Evolutionary conservation across 805 yeast species (phyloP), one percentile per base, ranked within the genome.

Genomic region (Nakazawaea molendinolei): DNA sequence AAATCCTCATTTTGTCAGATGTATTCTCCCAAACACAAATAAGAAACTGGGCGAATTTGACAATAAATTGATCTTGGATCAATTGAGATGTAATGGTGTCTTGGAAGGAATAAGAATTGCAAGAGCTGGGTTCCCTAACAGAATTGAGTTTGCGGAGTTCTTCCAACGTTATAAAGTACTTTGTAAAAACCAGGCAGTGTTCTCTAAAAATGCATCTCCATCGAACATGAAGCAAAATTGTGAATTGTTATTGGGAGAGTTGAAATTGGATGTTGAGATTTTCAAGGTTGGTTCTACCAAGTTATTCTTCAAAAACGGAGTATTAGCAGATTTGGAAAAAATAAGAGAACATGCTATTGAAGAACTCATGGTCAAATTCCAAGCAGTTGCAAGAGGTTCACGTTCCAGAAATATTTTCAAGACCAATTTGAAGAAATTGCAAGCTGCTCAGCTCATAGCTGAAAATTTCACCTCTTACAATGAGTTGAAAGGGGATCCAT

Each of bases 21-120:
- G 99, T 56, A 92, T 92, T 31, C 64, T 92, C 31, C 99, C 99
- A 6, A 92, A 92, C 52, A 74, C 75, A 41, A 64, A 71, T 30
- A 89, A 90, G 53, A 67, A 67, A 34, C 76, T 96, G 0, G 74
- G 73, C 28, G 62, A 66, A 25, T 83, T 92, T 49, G 86, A 86
- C 48, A 86, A 81, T 47, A 61, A 60, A 21, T 61, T 92, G 17
- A 95, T 92, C 6, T 63, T 92, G 30, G 90, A 84, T 35, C 99
- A 92, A 60, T 66, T 92, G 43, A 69, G 96, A 44, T 92, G 97
- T 52, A 92, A 92, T 52, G 99, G 99, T 71, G 99, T 92, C 12
- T 62, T 92, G 34, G 99, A 92, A 65, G 99, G 99, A 43, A 92
- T 92, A 21, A 72, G 98, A 57, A 92, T 92, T 41, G 95, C 97